Percentiles rank a stretch among this genome's conserved stretches.
These are phyloP conservation scores for Moesziomyces sp. DNA, from an alignment of 1,284 basidiomycete genomes.

Conservation along the genomic window DNA sequence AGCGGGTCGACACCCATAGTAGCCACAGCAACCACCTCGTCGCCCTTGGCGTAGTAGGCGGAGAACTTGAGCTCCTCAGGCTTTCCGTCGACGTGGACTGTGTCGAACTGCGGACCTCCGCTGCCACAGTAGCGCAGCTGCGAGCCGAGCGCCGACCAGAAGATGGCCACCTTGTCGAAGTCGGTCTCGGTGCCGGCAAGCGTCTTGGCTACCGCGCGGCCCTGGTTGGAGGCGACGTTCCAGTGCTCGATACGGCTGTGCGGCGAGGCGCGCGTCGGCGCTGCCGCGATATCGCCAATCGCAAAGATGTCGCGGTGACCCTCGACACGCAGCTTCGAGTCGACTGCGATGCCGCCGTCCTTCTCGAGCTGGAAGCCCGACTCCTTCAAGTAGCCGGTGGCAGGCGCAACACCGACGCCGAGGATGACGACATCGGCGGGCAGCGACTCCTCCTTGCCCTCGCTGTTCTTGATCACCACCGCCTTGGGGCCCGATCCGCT, in stretches of 20 bases:
- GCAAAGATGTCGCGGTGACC: conserved; percentile 78
- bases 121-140: conserved; percentile 84
- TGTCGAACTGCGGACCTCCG: conserved; percentile 75
- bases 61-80: conserved; percentile 74
- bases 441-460: conserved; percentile 72
- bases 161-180: conserved; percentile 83
- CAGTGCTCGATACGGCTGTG: conserved; percentile 84
- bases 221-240: conserved; percentile 89
- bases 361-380: conserved; percentile 68
- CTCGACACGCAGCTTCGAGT: conserved; percentile 80
- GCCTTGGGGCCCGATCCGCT: conserved; percentile 39
- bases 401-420: conserved; percentile 88
- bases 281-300: conserved; percentile 88
- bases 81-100: conserved; percentile 81
- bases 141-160: conserved; percentile 82
- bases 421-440: conserved; percentile 84
- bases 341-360: conserved; percentile 83
- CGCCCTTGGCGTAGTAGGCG: conserved; percentile 83
- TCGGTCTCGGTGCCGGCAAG: conserved; percentile 45
- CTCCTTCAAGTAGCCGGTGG: conserved; percentile 82
- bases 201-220: conserved; percentile 80
- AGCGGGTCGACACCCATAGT: conserved; percentile 86
- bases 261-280: conserved; percentile 74
- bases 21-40: conserved; percentile 82
- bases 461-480: conserved; percentile 76